Evolutionary conservation across 75 land plant genomes (phyloP).

Genomic region (Isoetes taiwanensis): DNA sequence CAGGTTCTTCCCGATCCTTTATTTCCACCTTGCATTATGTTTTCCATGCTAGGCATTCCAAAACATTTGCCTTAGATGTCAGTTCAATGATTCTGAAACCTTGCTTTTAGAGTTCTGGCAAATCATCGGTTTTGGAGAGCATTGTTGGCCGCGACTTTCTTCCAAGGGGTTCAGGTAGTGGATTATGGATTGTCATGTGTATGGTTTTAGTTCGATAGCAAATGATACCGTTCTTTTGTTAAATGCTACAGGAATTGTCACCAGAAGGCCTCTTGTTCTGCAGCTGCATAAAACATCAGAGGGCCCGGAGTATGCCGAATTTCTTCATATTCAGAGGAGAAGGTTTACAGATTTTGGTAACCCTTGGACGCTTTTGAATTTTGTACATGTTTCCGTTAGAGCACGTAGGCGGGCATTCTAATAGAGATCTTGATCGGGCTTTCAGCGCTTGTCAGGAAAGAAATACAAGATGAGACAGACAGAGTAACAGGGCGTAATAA

Average conservation of each 20-base stretch:
- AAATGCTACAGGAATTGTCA: background rate
- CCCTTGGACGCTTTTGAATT: background rate
- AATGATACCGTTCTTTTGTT: too few relatives aligned
- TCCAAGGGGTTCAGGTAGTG: conserved; percentile 75
- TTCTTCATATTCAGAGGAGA: background rate
- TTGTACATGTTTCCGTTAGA: background rate
- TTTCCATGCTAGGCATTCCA: too few relatives aligned
- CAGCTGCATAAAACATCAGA: background rate
- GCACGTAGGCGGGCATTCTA: background rate
- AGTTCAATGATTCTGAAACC: background rate
- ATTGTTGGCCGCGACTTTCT: conserved; percentile 74
- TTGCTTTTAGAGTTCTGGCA: conserved; percentile 90
- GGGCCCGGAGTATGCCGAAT: background rate
- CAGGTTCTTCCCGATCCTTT: conserved; percentile 29
- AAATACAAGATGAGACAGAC: conserved; percentile 67
- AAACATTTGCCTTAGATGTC: too few relatives aligned
- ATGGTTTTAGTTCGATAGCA: too few relatives aligned
- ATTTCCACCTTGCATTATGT: too few relatives aligned
- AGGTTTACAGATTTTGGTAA: background rate
- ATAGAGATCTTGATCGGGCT: too few relatives aligned
- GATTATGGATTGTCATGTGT: background rate
- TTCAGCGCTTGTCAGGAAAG: conserved; percentile 57
- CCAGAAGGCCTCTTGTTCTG: background rate
- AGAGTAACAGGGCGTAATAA: conserved; percentile 48
- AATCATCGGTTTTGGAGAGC: conserved; percentile 81